These are phyloP conservation scores for Tuber umbilicatum DNA, from an alignment of 495 filamentous ascomycete genomes.

Conservation along the genomic window DNA sequence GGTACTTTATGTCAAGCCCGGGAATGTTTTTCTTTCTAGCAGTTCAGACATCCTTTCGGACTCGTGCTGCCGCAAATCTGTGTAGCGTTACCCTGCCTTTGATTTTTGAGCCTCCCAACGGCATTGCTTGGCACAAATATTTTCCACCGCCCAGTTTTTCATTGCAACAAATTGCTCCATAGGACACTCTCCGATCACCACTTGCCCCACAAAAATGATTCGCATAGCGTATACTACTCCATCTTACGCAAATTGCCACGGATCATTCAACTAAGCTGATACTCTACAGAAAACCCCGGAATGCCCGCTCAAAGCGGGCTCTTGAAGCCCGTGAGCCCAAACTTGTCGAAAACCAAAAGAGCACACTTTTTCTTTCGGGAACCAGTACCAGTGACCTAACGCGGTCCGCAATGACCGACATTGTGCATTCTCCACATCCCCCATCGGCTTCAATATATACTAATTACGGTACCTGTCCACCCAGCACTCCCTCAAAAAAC, in stretches of 20 bases:
- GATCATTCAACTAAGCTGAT: conserved; percentile 11
- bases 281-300: conserved; percentile 56
- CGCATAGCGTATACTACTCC: conserved; percentile 33
- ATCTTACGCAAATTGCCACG: background rate
- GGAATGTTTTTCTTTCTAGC: background rate
- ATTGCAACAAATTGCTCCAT: background rate
- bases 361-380: conserved; percentile 74
- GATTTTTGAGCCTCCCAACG: background rate
- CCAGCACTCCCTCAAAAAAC: conserved; percentile 64
- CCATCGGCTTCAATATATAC: background rate
- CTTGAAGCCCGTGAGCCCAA: conserved; percentile 92
- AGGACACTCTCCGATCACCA: conserved; percentile 6
- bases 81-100: background rate
- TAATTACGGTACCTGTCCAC: background rate
- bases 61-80: background rate
- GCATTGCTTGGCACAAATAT: background rate
- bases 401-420: conserved; percentile 72
- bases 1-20: background rate
- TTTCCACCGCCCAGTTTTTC: background rate
- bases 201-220: conserved; percentile 25
- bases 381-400: conserved; percentile 70
- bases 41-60: background rate
- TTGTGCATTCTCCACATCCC: conserved; percentile 42
- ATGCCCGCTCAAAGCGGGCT: conserved; percentile 85
- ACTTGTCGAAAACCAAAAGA: conserved; percentile 76